These are phyloP conservation scores for Heracleum sosnowskyi DNA, from an alignment of 129 eudicot species.

Conservation along the genomic window DNA sequence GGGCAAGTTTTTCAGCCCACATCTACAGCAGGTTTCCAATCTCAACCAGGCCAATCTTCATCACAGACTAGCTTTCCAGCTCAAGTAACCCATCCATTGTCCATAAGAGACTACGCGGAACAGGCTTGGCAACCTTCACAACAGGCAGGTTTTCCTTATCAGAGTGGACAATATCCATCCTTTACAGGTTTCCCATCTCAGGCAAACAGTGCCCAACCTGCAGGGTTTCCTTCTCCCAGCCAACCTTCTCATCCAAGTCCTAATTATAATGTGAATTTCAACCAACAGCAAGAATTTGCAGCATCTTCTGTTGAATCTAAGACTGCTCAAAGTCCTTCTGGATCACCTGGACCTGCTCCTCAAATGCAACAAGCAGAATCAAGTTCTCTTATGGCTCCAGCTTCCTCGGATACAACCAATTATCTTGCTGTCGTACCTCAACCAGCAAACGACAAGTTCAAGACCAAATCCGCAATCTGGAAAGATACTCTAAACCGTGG, in stretches of 20 bases:
- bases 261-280: slow-evolving; percentile 36
- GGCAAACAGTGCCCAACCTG: slow-evolving; percentile 23
- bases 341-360: slow-evolving; percentile 19
- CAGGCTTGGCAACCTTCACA: slow-evolving; percentile 20
- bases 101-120: slow-evolving; percentile 22
- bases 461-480: slow-evolving; percentile 90
- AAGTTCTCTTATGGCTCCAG: slow-evolving; percentile 19
- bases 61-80: slow-evolving; percentile 21
- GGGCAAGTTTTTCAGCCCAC: slow-evolving; percentile 18
- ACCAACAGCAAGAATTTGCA: slow-evolving; percentile 27
- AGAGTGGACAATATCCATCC: slow-evolving; percentile 27
- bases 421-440: slow-evolving; percentile 57
- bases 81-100: slow-evolving; percentile 34
- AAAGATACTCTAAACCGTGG: slow-evolving; percentile 98
- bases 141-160: slow-evolving; percentile 21
- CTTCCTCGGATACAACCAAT: slow-evolving; percentile 33
- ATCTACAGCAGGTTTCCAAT: slow-evolving; percentile 16
- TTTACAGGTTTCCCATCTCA: slow-evolving; percentile 27
- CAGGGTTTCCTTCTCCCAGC: slow-evolving; percentile 31
- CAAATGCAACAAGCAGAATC: slow-evolving; percentile 32
- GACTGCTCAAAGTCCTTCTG: slow-evolving; percentile 17
- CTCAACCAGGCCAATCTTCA: slow-evolving; percentile 35
- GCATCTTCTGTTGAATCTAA: slow-evolving; percentile 23
- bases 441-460: slow-evolving; percentile 64
- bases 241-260: slow-evolving; percentile 21